Evolutionary conservation across 2,329 filamentous ascomycete genomes (phyloP).

Genomic region (Ophiognomonia clavigignenti-juglandacearum): DNA sequence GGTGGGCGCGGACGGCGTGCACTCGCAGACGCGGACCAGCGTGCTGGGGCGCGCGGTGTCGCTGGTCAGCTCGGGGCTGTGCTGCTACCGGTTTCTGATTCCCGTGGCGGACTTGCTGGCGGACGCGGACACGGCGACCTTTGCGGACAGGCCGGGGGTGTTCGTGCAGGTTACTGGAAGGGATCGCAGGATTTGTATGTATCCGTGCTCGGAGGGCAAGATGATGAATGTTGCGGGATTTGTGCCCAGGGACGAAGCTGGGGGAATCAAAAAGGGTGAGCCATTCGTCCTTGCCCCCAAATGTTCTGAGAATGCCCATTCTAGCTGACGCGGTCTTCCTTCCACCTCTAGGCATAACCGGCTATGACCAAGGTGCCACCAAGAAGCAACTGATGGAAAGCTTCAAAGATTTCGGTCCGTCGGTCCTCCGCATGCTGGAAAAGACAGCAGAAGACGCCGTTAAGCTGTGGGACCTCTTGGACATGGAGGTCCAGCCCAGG

Average conservation of each 20-base stretch:
- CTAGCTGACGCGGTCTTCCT: not conserved
- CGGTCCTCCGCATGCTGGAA: conserved; percentile 7
- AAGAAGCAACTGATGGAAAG: conserved; percentile 9
- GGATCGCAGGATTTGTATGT: conserved; percentile 5
- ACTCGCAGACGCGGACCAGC: conserved; percentile 6
- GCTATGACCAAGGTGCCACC: conserved; percentile 11
- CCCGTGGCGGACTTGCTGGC: conserved; percentile 1
- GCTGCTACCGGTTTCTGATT: conserved; percentile 13
- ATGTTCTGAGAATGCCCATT: no score
- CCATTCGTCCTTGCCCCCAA: no score
- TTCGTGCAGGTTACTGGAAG: conserved; percentile 2
- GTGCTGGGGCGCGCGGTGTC: conserved; percentile 1
- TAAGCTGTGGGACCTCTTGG: conserved; percentile 11
- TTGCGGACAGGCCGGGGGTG: conserved; percentile 1
- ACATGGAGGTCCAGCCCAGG: conserved; percentile 14
- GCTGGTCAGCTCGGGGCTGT: conserved; percentile 1
- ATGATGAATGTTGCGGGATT: conserved; percentile 7
- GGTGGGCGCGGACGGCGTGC: conserved; percentile 11
- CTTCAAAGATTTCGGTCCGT: not conserved
- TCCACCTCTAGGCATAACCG: conserved; percentile 4
- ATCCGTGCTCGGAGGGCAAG: conserved; percentile 7
- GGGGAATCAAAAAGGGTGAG: conserved; percentile 12
- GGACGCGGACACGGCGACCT: conserved; percentile 1
- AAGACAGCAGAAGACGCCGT: conserved; percentile 4
- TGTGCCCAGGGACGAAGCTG: conserved; percentile 7